Evolutionary conservation across 2,329 filamentous ascomycete genomes (phyloP).

Genomic region (Beauveria caledonica): DNA sequence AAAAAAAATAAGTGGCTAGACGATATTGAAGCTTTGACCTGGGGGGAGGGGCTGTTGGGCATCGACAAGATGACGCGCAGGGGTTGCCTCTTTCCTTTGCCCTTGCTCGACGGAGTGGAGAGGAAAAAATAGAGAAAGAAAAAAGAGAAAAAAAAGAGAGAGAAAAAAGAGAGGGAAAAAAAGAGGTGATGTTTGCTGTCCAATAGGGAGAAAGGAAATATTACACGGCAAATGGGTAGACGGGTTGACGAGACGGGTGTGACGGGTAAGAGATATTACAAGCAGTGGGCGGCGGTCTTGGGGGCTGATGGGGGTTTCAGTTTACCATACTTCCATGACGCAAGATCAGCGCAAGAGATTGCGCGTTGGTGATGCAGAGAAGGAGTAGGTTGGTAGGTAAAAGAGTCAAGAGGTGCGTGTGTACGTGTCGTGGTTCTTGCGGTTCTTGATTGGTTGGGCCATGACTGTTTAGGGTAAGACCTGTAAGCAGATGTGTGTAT

Average conservation of each 20-base stretch:
- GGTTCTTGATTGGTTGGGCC: background rate
- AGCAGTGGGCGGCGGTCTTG: background rate
- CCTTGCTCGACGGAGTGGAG: background rate
- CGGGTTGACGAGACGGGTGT: background rate
- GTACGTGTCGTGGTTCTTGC: too few species aligned
- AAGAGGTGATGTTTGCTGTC: background rate
- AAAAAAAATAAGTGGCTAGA: background rate
- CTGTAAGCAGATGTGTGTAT: background rate
- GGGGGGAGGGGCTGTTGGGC: background rate
- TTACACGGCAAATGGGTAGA: too few species aligned
- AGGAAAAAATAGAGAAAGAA: background rate
- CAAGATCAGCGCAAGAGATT: background rate
- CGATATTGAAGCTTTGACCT: background rate
- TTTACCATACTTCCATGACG: background rate
- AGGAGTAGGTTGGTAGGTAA: background rate
- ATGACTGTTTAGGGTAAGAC: background rate
- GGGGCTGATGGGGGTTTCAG: background rate
- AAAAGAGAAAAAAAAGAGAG: background rate
- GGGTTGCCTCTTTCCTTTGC: background rate
- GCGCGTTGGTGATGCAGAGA: background rate
- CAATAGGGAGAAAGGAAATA: background rate
- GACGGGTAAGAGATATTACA: background rate
- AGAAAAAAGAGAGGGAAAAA: background rate
- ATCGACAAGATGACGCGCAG: constrained; percentile 1
- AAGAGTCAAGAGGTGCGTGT: background rate